These are phyloP conservation scores for Trametes cingulata DNA, from an alignment of 768 basidiomycete species.

Conservation along the genomic window DNA sequence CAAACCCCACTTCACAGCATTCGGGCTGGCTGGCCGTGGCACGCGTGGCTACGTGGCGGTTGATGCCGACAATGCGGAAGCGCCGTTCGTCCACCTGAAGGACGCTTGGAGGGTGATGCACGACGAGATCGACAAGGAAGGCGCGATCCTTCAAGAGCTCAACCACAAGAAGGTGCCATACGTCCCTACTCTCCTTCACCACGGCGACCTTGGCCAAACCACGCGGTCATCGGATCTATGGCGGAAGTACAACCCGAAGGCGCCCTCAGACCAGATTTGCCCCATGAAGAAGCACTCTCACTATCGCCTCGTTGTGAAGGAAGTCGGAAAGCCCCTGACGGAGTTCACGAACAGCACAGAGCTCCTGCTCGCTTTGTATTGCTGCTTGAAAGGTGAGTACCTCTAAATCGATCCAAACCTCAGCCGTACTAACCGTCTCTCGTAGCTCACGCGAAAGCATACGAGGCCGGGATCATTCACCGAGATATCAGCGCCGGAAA, in stretches of 20 bases:
- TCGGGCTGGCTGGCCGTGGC: conserved; percentile 17
- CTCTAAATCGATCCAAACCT: no score
- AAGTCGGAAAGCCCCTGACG: background rate
- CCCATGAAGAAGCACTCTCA: conserved; percentile 7
- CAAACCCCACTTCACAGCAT: conserved; percentile 18
- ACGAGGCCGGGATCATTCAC: conserved; percentile 1
- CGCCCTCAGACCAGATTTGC: background rate
- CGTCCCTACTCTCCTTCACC: background rate
- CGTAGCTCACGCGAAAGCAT: conserved; percentile 1
- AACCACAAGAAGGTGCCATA: background rate
- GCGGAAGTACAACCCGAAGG: background rate
- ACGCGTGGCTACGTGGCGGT: background rate
- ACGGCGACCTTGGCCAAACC: conserved; percentile 7
- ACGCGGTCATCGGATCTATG: background rate
- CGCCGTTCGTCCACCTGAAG: conserved; percentile 1
- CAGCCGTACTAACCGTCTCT: no score
- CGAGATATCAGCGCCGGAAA: conserved; percentile 16
- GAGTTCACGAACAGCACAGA: background rate
- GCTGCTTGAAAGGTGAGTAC: background rate
- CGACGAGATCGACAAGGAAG: conserved; percentile 1
- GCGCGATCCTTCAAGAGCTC: background rate
- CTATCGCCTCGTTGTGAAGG: conserved; percentile 15
- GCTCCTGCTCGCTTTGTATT: background rate
- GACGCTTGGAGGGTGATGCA: conserved; percentile 5
- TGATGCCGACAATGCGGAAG: background rate